Conservation (phyloP, 768 basidiomycete genomes). For the Kwoniella mangroviensis region DNA sequence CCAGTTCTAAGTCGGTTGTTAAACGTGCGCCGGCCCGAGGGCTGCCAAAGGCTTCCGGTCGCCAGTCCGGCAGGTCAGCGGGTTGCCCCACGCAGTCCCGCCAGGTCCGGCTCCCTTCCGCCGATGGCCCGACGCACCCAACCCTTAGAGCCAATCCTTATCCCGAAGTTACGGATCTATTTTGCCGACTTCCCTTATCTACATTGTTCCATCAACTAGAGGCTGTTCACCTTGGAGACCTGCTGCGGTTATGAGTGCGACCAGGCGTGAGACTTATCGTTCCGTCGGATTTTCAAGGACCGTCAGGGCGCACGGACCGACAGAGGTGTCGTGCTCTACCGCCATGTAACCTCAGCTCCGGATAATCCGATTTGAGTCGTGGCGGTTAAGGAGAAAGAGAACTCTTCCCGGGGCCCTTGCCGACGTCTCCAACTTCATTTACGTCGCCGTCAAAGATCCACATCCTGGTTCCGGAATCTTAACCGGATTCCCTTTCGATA, state of each 20-base stretch:
- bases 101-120: slow-evolving; percentile 72
- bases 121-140: slow-evolving; percentile 77
- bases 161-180: slow-evolving; percentile 74
- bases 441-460: slow-evolving; percentile 66
- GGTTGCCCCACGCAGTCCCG: slow-evolving; percentile 71
- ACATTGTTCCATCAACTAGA: slow-evolving; percentile 80
- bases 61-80: slow-evolving; percentile 60
- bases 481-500: slow-evolving; percentile 79
- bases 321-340: slow-evolving; percentile 73
- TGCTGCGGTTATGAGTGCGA: slow-evolving; percentile 76
- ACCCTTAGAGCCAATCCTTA: slow-evolving; percentile 75
- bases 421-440: slow-evolving; percentile 68
- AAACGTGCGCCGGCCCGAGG: slow-evolving; percentile 66
- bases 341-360: slow-evolving; percentile 73
- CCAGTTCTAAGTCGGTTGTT: slow-evolving; percentile 77
- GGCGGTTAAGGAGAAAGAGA: slow-evolving; percentile 76
- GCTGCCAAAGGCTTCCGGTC: slow-evolving; percentile 65
- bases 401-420: slow-evolving; percentile 76
- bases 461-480: slow-evolving; percentile 77
- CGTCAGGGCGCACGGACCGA: slow-evolving; percentile 73
- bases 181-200: slow-evolving; percentile 82
- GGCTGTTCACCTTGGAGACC: slow-evolving; percentile 81
- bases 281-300: slow-evolving; percentile 82
- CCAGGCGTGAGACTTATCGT: slow-evolving; percentile 71
- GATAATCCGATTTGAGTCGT: slow-evolving; percentile 73